Evolutionary conservation across 179 eudicot genomes (phyloP).

Genomic region (Heliamphora pulchella): DNA sequence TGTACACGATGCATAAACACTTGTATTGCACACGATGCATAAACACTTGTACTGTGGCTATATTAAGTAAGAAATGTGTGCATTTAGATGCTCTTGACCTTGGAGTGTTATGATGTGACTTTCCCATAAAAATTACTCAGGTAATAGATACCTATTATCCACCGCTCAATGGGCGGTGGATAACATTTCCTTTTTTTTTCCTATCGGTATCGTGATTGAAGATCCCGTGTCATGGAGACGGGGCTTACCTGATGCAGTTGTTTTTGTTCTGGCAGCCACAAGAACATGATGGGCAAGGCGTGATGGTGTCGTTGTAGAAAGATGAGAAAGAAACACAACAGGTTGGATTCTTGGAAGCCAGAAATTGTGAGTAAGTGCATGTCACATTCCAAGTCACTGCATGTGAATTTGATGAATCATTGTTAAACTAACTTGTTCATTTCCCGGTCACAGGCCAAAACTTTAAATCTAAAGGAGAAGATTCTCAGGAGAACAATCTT

Average conservation of each 20-base stretch:
- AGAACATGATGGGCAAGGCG: conserved; percentile 52
- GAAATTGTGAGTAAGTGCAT: conserved; percentile 59
- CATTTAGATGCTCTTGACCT: no score
- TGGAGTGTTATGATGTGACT: no score
- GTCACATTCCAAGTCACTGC: conserved; percentile 77
- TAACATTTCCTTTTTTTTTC: no score
- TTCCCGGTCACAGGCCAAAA: neutral
- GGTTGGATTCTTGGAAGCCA: conserved; percentile 43
- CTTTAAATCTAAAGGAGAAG: neutral
- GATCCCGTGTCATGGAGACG: neutral
- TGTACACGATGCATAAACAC: no score
- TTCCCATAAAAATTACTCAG: no score
- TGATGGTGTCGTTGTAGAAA: conserved; percentile 51
- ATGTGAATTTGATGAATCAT: neutral
- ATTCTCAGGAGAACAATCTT: conserved; percentile 19
- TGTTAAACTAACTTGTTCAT: neutral
- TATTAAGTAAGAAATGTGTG: no score
- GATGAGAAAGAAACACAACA: conserved; percentile 67
- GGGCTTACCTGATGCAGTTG: conserved; percentile 46
- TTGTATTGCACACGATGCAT: no score
- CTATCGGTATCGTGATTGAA: no score
- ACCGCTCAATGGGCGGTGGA: no score
- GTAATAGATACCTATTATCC: no score
- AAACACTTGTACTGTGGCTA: no score
- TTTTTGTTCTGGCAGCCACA: conserved; percentile 51